Evolutionary conservation across 352 stramenopile species (phyloP).

Genomic region (Elongisporangium senticosum): DNA sequence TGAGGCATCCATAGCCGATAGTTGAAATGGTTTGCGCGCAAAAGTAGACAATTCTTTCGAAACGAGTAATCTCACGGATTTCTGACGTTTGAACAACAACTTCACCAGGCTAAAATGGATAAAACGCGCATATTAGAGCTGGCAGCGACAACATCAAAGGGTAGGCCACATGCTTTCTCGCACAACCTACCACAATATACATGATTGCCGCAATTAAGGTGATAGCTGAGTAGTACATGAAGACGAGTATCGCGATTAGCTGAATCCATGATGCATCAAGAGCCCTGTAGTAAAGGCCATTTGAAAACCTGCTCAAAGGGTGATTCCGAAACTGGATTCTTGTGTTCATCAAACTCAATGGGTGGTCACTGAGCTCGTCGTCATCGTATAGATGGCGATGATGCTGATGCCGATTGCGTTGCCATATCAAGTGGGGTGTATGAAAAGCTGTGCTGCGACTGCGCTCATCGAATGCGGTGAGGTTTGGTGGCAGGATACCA

Average conservation of each 20-base stretch:
- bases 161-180: constrained; percentile 6
- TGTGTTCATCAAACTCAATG: constrained; percentile 34
- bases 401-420: background rate
- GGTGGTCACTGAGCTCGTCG: constrained; percentile 8
- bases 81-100: constrained; percentile 5
- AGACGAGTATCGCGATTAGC: constrained; percentile 29
- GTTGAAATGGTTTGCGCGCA: constrained; percentile 60
- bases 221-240: constrained; percentile 33
- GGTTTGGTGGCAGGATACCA: background rate
- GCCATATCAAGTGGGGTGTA: constrained; percentile 7
- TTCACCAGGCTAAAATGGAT: constrained; percentile 7
- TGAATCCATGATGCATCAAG: constrained; percentile 36
- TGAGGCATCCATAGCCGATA: constrained; percentile 43
- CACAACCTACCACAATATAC: constrained; percentile 29
- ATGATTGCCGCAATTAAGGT: constrained; percentile 33
- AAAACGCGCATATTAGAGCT: background rate
- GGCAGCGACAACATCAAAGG: constrained; percentile 8
- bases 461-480: constrained; percentile 18
- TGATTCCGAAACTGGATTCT: constrained; percentile 40
- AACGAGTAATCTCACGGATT: constrained; percentile 13
- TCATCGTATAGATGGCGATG: constrained; percentile 8
- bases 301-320: constrained; percentile 29
- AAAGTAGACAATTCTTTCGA: constrained; percentile 46
- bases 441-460: constrained; percentile 16
- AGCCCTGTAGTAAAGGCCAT: constrained; percentile 46